Evolutionary conservation across 345 rosid genomes (phyloP).

Genomic region (Ricinus communis): DNA sequence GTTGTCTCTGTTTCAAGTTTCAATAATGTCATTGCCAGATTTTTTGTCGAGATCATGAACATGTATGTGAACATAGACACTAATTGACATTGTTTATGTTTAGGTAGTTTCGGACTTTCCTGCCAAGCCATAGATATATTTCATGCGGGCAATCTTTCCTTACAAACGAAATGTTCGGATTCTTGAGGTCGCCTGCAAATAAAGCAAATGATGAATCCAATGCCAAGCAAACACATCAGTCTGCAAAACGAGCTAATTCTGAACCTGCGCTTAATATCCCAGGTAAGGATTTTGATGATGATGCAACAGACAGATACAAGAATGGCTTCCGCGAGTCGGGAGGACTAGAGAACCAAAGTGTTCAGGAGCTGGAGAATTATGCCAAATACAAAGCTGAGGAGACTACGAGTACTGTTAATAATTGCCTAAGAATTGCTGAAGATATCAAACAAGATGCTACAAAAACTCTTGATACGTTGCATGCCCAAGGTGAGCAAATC

Average conservation of each 20-base stretch:
- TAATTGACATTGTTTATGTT: constrained; percentile 4
- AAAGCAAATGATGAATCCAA: constrained; percentile 22
- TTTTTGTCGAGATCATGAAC: too few relatives aligned
- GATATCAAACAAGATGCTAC: constrained; percentile 31
- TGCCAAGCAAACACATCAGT: constrained; percentile 2
- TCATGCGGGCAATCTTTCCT: neutral
- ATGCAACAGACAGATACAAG: constrained; percentile 16
- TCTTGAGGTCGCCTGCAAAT: constrained; percentile 49
- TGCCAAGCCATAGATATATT: neutral
- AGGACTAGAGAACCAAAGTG: constrained; percentile 30
- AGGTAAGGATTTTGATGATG: constrained; percentile 4
- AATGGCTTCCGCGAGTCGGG: constrained; percentile 29
- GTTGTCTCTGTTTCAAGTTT: too few relatives aligned
- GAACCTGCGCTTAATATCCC: constrained; percentile 18
- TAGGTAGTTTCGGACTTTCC: constrained; percentile 14
- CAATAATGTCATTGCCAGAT: too few relatives aligned
- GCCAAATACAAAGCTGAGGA: constrained; percentile 32
- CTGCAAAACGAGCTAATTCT: constrained; percentile 19
- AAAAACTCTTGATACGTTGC: constrained; percentile 32
- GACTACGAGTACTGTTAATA: constrained; percentile 24
- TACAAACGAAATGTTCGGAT: constrained; percentile 58
- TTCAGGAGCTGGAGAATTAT: constrained; percentile 35
- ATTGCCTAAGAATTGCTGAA: constrained; percentile 29
- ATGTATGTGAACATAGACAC: too few relatives aligned
- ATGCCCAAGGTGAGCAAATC: constrained; percentile 37